Base-by-base conservation (phyloP, 2,329 filamentous ascomycete genomes). In the Diaporthe sp. region DNA sequence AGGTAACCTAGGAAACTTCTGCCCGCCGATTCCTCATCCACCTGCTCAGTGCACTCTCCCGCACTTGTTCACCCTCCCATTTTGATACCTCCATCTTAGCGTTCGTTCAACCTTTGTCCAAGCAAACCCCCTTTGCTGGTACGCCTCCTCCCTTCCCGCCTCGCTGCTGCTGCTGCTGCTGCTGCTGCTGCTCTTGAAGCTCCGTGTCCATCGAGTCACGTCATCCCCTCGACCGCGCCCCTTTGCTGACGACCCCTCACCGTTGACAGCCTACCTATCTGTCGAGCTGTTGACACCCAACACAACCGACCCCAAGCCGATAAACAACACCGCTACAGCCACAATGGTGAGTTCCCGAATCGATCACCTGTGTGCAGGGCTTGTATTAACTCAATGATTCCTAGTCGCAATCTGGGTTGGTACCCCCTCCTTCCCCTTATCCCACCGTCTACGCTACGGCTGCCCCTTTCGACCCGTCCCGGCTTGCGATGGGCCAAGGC, bases 391-490 rank as follows among this genome's bases (percentile, higher is more conserved):
- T 10, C 51, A 50, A n/a, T 35, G 4, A 25, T 50, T 75, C 68
- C 53, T 79, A 92, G 91, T 92, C 91, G 91, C 89, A 92, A 89
- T 92, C 91, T 84, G 91, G 91, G 91, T 92, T 87, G 83, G 89
- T 91, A 79, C 78, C 79, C 78, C 78, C 79, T 72, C 75, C 75
- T 30, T 44, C 73, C 73, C 59, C 70, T 72, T 72, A 71, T 71
- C 27, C 63, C 71, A 69, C 59, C 3, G 30, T 19, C 27, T 30
- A 35, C 44, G 63, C 63, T 15, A 25, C 63, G 9, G 30, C 63
- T 66, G 27, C 44, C 63, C 58, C 59, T 53, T 55, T 63, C 44
- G 39, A 39, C 66, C 27, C 44, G 37, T n/a, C 37, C 66, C 65
- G 13, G 25, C 42, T 22, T 61, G 56, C 56, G 42, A 42, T 44